phyloP scores from a whole-genome alignment of 2,329 filamentous ascomycete genomes.

The Aspergillus versicolor region DNA sequence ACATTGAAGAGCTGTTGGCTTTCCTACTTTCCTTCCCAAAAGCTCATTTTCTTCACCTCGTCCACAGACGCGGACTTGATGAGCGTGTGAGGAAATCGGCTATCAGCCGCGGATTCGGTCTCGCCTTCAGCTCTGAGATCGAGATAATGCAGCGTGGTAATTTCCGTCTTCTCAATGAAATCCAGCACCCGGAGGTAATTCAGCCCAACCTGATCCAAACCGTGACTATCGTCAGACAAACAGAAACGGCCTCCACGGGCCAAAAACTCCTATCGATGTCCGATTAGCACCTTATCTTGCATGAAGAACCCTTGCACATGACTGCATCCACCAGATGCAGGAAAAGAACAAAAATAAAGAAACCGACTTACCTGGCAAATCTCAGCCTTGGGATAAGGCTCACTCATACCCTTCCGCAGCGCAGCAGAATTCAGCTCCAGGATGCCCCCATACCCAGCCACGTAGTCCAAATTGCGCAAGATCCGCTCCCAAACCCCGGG shows the following conservation, averaged over 20 bases:
- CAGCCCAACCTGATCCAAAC: constrained; percentile 79
- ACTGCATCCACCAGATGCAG: background rate
- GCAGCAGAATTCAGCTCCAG: constrained; percentile 88
- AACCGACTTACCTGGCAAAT: constrained; percentile 63
- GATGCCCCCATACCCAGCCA: constrained; percentile 73
- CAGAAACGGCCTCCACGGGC: constrained; percentile 76
- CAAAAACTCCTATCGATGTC: constrained; percentile 62
- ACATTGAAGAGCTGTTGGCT: background rate
- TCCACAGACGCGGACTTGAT: constrained; percentile 31
- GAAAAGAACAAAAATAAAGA: background rate
- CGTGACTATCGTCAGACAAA: constrained; percentile 93
- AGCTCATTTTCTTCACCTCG: constrained; percentile 35
- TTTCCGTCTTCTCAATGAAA: constrained; percentile 60
- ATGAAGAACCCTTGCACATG: background rate
- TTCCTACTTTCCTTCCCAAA: constrained; percentile 24
- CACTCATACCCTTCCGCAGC: constrained; percentile 81
- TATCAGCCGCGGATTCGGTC: constrained; percentile 24
- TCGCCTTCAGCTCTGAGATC: constrained; percentile 23
- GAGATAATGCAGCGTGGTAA: constrained; percentile 40
- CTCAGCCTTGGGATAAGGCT: constrained; percentile 80
- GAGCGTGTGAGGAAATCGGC: constrained; percentile 37
- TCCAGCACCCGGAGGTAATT: constrained; percentile 72
- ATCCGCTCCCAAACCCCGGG: constrained; percentile 71
- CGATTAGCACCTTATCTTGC: constrained; percentile 13
- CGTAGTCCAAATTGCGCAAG: constrained; percentile 69